Evolutionary conservation across 495 filamentous ascomycete species (phyloP).

Genomic region (Penicillium malachiteum): DNA sequence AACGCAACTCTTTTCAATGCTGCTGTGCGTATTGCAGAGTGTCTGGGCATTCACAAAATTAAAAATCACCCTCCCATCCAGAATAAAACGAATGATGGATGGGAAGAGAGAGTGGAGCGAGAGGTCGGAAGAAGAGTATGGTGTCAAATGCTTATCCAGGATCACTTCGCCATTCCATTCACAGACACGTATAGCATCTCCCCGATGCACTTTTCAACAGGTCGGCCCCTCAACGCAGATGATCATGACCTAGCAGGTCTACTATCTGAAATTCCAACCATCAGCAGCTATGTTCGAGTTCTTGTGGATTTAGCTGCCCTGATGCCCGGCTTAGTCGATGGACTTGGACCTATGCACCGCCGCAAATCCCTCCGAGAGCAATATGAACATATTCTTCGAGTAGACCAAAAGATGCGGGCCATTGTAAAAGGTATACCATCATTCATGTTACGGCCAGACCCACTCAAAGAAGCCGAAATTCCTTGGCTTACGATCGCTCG

Average conservation of each 20-base stretch:
- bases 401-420: slow-evolving; percentile 43
- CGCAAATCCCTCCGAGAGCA: slow-evolving; percentile 29
- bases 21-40: slow-evolving; percentile 41
- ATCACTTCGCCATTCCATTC: slow-evolving; percentile 50
- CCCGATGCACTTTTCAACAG: slow-evolving; percentile 38
- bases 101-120: slow-evolving; percentile 27
- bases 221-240: slow-evolving; percentile 37
- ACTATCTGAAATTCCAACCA: slow-evolving; percentile 34
- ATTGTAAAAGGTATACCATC: slow-evolving; percentile 32
- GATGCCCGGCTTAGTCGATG: slow-evolving; percentile 43
- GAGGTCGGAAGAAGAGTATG: slow-evolving; percentile 46
- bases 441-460: slow-evolving; percentile 29
- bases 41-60: slow-evolving; percentile 34
- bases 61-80: slow-evolving; percentile 17
- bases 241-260: slow-evolving; percentile 38
- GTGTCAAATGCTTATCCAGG: slow-evolving; percentile 47
- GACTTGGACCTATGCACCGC: slow-evolving; percentile 31
- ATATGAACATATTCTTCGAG: slow-evolving; percentile 44
- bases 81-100: slow-evolving; percentile 25
- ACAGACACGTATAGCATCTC: slow-evolving; percentile 48
- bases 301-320: slow-evolving; percentile 39
- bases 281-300: slow-evolving; percentile 39
- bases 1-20: slow-evolving; percentile 41
- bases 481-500: slow-evolving; percentile 40
- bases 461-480: slow-evolving; percentile 32